Base-by-base conservation (phyloP, 2,329 filamentous ascomycete species). In the Hypoxylon sp. region DNA sequence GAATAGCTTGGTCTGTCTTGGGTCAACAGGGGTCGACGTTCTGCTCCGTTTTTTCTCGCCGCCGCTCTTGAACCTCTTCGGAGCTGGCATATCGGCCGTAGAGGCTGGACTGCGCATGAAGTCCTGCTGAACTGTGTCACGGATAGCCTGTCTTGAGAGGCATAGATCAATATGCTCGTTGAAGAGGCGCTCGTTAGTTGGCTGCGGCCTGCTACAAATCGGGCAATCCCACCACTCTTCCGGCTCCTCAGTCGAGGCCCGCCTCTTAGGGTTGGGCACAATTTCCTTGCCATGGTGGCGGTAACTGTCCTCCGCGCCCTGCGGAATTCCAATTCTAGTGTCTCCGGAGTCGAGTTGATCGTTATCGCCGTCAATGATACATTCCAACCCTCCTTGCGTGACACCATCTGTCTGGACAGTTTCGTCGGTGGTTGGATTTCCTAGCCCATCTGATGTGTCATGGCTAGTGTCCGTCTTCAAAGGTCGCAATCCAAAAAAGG, bases 141-240 rank as follows among this genome's bases (percentile, higher is more conserved):
- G 91, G 74, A 99, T 98, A 0, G 93, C 93, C 75, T 92, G 89
- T 61, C 91, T 86, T 0, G 94, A 98, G 1, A 99, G 86, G 78
- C 96, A 99, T 7, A 92, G 87, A 78, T 99, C 96, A 56, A 99
- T 94, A 76, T 99, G 96, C 62, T 92, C 88, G 73, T 99, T 99
- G 80, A 98, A 97, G 0, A 82, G 82, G 50, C 85, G 86, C 77
- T 98, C 93, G 54, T 95, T 86, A 0, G 93, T 88, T 0, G 83
- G 75, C 75, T 98, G 94, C 0, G 93, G 90, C 15, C 91, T 84
- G n/a, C 83, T 81, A 78, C 96, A 99, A 48, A 98, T 92, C 0
- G 96, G 96, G 78, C 96, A 99, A 39, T 91, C 86, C 94, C 94
- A 98, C 78, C 84, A 85, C 51, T 89, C 83, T 57, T 76, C 76